Evolutionary conservation across 306 rosid species (phyloP).

Genomic region (Dalbergia oliveri): DNA sequence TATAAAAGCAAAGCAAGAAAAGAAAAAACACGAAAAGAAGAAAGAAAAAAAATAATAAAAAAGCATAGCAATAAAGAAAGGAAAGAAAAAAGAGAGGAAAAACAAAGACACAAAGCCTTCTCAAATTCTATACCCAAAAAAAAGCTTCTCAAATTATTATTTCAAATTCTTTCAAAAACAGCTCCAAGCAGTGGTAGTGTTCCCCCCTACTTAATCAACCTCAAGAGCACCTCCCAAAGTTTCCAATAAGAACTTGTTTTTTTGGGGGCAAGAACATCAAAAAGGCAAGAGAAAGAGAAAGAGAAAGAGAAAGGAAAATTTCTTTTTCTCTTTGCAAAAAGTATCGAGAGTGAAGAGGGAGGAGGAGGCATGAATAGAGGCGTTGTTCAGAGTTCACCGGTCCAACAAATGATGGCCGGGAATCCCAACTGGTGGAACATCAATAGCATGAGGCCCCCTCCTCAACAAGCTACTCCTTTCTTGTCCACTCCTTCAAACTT

Average conservation of each 20-base stretch:
- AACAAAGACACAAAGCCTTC: constrained; percentile 62
- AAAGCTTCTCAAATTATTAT: constrained; percentile 80
- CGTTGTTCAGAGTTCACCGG: constrained; percentile 80
- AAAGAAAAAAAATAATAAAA: constrained; percentile 52
- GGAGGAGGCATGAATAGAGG: constrained; percentile 79
- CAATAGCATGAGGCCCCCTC: constrained; percentile 68
- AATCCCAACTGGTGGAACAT: constrained; percentile 96
- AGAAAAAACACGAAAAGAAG: constrained; percentile 53
- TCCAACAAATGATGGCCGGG: constrained; percentile 94
- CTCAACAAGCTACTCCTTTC: constrained; percentile 66
- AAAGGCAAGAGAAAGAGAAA: constrained; percentile 28
- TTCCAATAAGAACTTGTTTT: constrained; percentile 63
- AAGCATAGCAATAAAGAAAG: constrained; percentile 62
- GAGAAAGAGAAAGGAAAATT: constrained; percentile 24
- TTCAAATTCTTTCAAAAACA: constrained; percentile 66
- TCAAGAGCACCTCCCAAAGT: constrained; percentile 62
- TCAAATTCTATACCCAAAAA: too few relatives aligned
- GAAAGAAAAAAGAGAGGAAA: constrained; percentile 48
- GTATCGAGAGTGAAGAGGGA: neutral
- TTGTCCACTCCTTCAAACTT: constrained; percentile 58
- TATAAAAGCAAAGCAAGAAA: constrained; percentile 57
- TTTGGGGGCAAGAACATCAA: constrained; percentile 45
- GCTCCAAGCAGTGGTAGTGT: constrained; percentile 49
- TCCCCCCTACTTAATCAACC: constrained; percentile 64
- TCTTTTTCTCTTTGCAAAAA: neutral